Evolutionary conservation across 306 rosid genomes (phyloP).

Genomic region (Oxytropis ochrocephala): DNA sequence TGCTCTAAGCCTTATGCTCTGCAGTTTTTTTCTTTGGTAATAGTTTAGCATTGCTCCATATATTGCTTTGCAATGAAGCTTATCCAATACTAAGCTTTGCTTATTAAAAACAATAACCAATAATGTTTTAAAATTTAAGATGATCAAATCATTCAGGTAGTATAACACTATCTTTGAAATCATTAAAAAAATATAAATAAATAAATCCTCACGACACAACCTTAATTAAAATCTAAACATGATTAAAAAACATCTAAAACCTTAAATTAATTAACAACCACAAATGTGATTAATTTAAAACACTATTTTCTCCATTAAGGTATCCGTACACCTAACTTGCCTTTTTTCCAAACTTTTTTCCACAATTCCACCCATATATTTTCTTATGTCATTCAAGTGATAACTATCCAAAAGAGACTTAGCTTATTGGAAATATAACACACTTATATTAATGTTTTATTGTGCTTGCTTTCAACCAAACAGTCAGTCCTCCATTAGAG

Average conservation of each 20-base stretch:
- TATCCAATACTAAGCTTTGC: too few species aligned
- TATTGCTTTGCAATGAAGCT: too few species aligned
- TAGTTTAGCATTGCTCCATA: too few species aligned
- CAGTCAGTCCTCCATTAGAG: conserved; percentile 40
- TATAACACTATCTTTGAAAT: too few species aligned
- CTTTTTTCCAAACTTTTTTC: too few species aligned
- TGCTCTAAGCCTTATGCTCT: too few species aligned
- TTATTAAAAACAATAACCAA: too few species aligned
- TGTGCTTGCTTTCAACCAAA: conserved; percentile 39
- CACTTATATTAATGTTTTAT: conserved; percentile 11
- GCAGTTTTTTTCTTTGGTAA: too few species aligned
- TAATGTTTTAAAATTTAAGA: too few species aligned
- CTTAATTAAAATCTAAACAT: background rate
- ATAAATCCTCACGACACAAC: too few species aligned
- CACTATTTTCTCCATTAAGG: background rate
- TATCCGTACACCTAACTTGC: background rate
- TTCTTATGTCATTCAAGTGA: conserved; percentile 27
- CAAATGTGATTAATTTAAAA: background rate
- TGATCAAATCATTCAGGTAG: too few species aligned
- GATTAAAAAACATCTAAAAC: background rate
- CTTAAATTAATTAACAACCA: background rate
- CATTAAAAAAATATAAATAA: too few species aligned
- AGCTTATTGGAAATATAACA: conserved; percentile 22
- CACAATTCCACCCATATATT: background rate
- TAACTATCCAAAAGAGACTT: conserved; percentile 22